These are phyloP conservation scores for Jasminum sambac DNA, from an alignment of 257 asterid species.

Conservation along the genomic window DNA sequence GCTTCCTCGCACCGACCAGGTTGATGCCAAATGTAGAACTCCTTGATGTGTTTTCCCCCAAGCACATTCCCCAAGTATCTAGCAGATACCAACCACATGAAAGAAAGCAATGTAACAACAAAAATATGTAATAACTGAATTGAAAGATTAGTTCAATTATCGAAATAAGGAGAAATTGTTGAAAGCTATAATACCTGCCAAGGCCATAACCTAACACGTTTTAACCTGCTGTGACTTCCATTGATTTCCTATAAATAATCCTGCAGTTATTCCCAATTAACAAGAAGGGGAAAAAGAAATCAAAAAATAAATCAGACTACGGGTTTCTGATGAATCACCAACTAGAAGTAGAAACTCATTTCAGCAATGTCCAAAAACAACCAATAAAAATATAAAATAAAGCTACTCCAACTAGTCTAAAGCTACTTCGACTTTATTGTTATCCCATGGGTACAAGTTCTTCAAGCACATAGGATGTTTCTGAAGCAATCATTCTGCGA, in stretches of 20 bases:
- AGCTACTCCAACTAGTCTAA: background rate
- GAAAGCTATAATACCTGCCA: constrained; percentile 42
- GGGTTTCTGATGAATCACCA: background rate
- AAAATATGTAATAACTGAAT: background rate
- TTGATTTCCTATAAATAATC: constrained; percentile 21
- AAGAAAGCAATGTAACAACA: constrained; percentile 2
- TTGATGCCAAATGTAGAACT: constrained; percentile 24
- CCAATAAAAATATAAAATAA: background rate
- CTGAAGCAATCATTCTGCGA: too few relatives aligned
- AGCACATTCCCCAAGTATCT: constrained; percentile 57
- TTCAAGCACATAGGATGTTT: too few relatives aligned
- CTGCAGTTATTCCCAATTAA: constrained; percentile 14
- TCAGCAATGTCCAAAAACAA: background rate
- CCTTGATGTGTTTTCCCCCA: constrained; percentile 29
- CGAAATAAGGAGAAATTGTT: background rate
- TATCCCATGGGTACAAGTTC: too few relatives aligned
- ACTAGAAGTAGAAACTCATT: background rate
- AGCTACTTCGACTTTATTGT: too few relatives aligned
- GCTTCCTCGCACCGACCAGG: constrained; percentile 27
- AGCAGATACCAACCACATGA: constrained; percentile 2
- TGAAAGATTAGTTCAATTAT: background rate
- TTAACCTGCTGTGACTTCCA: constrained; percentile 75
- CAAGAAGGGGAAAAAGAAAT: background rate
- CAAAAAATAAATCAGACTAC: background rate
- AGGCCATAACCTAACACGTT: constrained; percentile 52